Percentiles rank a stretch among this genome's conserved stretches.
phyloP scores from a whole-genome alignment of 2,329 filamentous ascomycete genomes.

The Fusarium sublunatum region DNA sequence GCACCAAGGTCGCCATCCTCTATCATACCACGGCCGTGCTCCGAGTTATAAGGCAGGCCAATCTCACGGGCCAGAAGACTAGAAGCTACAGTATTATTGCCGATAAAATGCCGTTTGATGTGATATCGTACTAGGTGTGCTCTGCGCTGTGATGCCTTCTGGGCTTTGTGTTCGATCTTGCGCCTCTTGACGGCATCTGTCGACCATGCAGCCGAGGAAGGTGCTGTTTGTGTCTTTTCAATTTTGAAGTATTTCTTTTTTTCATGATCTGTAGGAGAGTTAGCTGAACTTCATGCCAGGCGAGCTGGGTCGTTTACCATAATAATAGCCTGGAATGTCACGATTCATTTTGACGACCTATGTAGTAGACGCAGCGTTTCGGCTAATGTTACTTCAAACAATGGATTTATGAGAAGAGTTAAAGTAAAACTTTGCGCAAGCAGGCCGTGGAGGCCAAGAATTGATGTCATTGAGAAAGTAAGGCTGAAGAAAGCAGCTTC shows the following conservation, averaged over 20 bases:
- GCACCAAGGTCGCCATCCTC: constrained; percentile 46
- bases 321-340: constrained; percentile 66
- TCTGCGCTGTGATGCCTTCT: constrained; percentile 43
- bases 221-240: constrained; percentile 66
- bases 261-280: constrained; percentile 56
- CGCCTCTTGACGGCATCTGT: constrained; percentile 68
- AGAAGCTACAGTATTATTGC: constrained; percentile 50
- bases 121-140: constrained; percentile 51
- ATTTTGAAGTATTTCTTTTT: constrained; percentile 77
- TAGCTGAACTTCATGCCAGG: background rate
- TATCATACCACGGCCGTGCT: constrained; percentile 36
- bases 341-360: constrained; percentile 46
- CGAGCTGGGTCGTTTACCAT: constrained; percentile 51
- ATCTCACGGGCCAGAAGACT: constrained; percentile 47
- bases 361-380: no score
- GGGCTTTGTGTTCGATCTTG: constrained; percentile 56
- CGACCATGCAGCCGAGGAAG: constrained; percentile 64
- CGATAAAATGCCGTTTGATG: constrained; percentile 52
- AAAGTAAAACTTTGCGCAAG: no score
- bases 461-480: no score
- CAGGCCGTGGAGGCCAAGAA: no score
- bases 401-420: no score
- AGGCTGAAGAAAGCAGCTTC: no score
- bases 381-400: no score
- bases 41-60: constrained; percentile 25